A percentile compares a stretch with the other conserved stretches of the same genome.
These are phyloP conservation scores for Cryptosporidium ubiquitum DNA, from an alignment of 169 alveolate genomes.

Conservation along the genomic window DNA sequence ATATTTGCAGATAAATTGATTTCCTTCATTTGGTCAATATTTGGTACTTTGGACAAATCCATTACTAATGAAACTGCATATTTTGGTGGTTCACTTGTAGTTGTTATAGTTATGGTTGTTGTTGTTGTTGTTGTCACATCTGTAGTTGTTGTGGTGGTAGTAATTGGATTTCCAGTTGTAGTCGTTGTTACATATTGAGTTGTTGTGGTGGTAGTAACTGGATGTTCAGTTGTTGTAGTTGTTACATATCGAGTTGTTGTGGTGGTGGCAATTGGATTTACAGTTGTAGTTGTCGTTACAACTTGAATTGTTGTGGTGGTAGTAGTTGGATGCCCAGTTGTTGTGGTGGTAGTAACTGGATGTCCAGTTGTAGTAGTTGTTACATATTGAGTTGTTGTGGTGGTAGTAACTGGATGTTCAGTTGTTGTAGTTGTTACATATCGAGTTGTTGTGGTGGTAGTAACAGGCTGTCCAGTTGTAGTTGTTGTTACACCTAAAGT, in stretches of 20 bases:
- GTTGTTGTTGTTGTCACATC: not conserved
- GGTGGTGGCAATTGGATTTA: not conserved
- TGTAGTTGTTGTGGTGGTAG: not conserved
- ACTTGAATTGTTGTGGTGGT: not conserved
- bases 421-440: conserved; percentile 15
- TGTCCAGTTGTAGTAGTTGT: conserved; percentile 10
- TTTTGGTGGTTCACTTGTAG: conserved; percentile 32
- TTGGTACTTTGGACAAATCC: conserved; percentile 69
- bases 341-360: conserved; percentile 6
- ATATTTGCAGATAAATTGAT: conserved; percentile 63
- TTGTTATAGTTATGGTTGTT: not conserved
- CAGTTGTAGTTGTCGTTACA: not conserved
- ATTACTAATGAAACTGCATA: conserved; percentile 69
- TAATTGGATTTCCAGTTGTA: not conserved
- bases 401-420: not conserved
- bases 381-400: not conserved
- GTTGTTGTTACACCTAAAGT: not conserved
- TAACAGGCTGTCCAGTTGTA: not conserved
- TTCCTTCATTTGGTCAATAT: conserved; percentile 57
- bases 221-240: not conserved
- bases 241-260: not conserved
- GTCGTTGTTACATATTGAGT: not conserved
- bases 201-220: conserved; percentile 2
- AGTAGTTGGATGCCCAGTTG: not conserved
- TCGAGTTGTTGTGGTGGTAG: conserved; percentile 21